These are phyloP conservation scores for Saccharomycopsis hybrid DNA, from an alignment of 1,139 yeast species.

Conservation along the genomic window DNA sequence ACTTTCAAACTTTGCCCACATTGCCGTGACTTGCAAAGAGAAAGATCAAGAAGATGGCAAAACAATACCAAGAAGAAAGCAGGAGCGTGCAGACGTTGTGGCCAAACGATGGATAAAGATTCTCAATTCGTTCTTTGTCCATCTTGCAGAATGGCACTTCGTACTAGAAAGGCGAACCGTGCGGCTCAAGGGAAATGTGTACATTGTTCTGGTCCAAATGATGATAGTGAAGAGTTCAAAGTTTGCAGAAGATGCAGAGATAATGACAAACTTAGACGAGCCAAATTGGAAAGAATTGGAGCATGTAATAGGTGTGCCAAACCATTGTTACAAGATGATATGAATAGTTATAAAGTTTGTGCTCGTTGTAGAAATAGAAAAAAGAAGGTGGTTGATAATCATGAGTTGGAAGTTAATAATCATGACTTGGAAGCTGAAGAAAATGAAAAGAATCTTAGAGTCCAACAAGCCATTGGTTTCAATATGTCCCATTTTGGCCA, in stretches of 20 bases:
- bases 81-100: slow-evolving; percentile 64
- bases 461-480: not conserved
- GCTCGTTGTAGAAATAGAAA: slow-evolving; percentile 45
- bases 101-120: slow-evolving; percentile 45
- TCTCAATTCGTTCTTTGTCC: slow-evolving; percentile 54
- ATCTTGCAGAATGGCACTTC: slow-evolving; percentile 46
- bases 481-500: too few relatives aligned
- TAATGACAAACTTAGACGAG: slow-evolving; percentile 52
- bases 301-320: slow-evolving; percentile 58
- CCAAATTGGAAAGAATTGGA: slow-evolving; percentile 49
- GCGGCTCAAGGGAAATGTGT: slow-evolving; percentile 62
- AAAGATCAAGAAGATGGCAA: slow-evolving; percentile 60
- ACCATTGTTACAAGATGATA: slow-evolving; percentile 38
- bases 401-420: not conserved
- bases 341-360: slow-evolving; percentile 53
- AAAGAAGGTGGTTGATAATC: slow-evolving; percentile 30
- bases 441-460: slow-evolving; percentile 1
- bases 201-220: slow-evolving; percentile 59
- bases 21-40: slow-evolving; percentile 58
- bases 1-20: slow-evolving; percentile 53
- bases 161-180: slow-evolving; percentile 50
- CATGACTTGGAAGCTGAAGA: slow-evolving; percentile 3
- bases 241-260: slow-evolving; percentile 60
- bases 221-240: slow-evolving; percentile 40
- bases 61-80: slow-evolving; percentile 50